Conservation (phyloP, 140 eudicot genomes). For the Erigeron philadelphicus region DNA sequence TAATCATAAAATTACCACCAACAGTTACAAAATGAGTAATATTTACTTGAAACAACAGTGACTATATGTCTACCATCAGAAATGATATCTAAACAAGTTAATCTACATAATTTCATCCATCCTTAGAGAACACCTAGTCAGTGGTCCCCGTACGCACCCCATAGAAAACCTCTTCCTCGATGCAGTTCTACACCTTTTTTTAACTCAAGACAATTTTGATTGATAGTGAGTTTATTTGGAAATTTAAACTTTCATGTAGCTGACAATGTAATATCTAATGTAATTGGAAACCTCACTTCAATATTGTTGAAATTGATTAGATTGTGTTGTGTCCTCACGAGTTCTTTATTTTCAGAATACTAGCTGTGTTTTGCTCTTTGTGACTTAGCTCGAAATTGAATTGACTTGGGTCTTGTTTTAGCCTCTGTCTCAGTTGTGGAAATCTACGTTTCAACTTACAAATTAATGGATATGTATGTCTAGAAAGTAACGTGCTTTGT, state of each 20-base stretch:
- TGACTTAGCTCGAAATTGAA: not conserved
- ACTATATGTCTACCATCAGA: not conserved
- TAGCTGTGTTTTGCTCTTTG: not conserved
- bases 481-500: constrained; percentile 3
- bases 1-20: not conserved
- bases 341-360: too few species aligned
- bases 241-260: too few species aligned
- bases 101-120: not conserved
- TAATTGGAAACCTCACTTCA: too few species aligned
- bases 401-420: constrained; percentile 3
- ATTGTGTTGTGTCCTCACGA: too few species aligned
- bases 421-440: not conserved
- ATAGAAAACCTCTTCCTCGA: too few species aligned
- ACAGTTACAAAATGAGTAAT: not conserved
- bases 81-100: not conserved
- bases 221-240: too few species aligned
- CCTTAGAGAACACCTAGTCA: too few species aligned
- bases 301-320: too few species aligned
- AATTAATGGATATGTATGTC: constrained; percentile 1
- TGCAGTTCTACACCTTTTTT: too few species aligned
- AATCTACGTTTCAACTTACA: constrained; percentile 1
- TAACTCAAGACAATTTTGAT: too few species aligned
- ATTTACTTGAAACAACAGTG: not conserved
- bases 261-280: too few species aligned
- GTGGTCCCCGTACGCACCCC: not conserved